Evolutionary conservation across 768 basidiomycete species (phyloP), one percentile per base, ranked within the genome.

Genomic region (Mycena indigotica): DNA sequence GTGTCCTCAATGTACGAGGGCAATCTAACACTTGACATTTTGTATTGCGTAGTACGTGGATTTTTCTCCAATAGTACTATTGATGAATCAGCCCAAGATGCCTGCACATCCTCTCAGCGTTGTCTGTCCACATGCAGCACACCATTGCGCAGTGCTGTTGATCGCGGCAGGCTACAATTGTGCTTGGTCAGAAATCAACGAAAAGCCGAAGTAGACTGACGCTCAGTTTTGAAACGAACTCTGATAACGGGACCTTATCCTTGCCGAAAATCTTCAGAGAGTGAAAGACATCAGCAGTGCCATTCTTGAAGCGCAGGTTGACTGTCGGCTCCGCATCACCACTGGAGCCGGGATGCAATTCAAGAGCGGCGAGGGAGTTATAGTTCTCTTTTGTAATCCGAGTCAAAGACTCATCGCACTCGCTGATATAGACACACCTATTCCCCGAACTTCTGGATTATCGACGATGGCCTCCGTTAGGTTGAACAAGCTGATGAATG

Each of bases 401-500:
- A 4, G 39, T 45, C 53, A 12, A n/a, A n/a, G n/a, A n/a, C n/a
- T n/a, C n/a, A n/a, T n/a, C n/a, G n/a, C n/a, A n/a, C n/a, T n/a
- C n/a, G n/a, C n/a, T n/a, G n/a, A n/a, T n/a, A n/a, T n/a, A n/a
- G 6, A 53, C 62, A 17, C 32, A 61, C 64, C 78, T 61, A 82
- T 77, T 3, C 77, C 75, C 19, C 75, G 72, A 8, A 82, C 71
- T 39, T 77, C 66, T 0, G 77, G 74, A 58, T 76, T 73, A 16
- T 67, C 64, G 4, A 65, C 66, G 28, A 74, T 72, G 23, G 79
- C 71, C 12, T 77, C 73, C 0, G 81, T 83, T 77, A 85, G 78
- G 67, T 83, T 82, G 73, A 86, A 84, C 32, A 85, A 64, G 12
- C 80, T 80, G 39, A 84, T 44, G 67, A 85, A 81, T 0, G 83